A percentile compares a stretch with the other conserved stretches of the same genome.
These are phyloP conservation scores for Linnemannia schmuckeri DNA, from an alignment of 192 early-diverging fungal genomes.

Conservation along the genomic window DNA sequence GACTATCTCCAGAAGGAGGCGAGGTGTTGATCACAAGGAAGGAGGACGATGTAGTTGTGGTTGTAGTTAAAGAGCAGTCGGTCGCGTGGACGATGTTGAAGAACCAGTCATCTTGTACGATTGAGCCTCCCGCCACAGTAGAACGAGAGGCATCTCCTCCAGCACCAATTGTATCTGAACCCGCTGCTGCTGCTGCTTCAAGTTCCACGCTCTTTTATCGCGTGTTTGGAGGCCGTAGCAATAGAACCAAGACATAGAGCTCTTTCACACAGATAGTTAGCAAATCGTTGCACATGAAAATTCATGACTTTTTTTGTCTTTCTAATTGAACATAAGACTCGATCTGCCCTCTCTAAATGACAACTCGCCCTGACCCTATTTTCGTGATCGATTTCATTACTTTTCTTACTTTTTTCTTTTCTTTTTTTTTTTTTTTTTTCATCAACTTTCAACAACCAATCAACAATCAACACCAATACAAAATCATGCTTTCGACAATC, in stretches of 20 bases:
- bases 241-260: background rate
- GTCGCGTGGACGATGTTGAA: slow-evolving; percentile 6
- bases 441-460: slow-evolving; percentile 2
- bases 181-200: background rate
- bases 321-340: background rate
- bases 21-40: background rate
- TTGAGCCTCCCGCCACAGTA: background rate
- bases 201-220: background rate
- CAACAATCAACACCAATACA: background rate
- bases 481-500: slow-evolving; percentile 31
- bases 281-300: background rate
- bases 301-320: background rate
- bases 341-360: background rate
- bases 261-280: background rate
- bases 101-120: background rate
- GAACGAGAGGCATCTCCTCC: background rate
- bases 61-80: background rate
- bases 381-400: background rate
- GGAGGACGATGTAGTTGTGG: background rate
- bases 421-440: background rate
- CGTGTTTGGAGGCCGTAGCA: background rate
- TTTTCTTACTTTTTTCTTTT: background rate
- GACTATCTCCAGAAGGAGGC: background rate
- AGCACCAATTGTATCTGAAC: background rate
- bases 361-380: background rate